Evolutionary conservation across 441 rosid genomes (phyloP), one percentile per base, ranked within the genome.

Genomic region (Geranium incanum): DNA sequence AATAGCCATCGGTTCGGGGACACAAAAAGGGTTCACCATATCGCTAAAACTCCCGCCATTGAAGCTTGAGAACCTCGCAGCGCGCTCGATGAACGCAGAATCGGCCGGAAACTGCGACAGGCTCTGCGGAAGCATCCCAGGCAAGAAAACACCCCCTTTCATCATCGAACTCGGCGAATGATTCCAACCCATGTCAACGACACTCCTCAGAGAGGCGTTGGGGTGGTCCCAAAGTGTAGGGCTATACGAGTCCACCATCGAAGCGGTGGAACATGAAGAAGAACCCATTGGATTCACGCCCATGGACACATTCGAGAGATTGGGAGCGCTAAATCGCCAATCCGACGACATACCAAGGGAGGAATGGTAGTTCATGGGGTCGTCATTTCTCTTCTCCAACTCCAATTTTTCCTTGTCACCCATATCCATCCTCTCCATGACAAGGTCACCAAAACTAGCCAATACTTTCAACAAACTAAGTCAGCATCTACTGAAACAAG

Each of bases 41-140:
- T 88, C 95, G 80, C 86, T 79, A 73, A 89, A 87, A 79, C 83
- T 89, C 41, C 96, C 96, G 70, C 89, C 89, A 66, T 79, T 85
- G 74, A 95, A 92, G 69, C 89, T 84, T 0, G 98, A 95, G 80
- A 89, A 88, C 85, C 92, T 82, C 33, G 98, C 99, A 0, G 99
- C 99, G 69, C 96, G 93, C 87, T 95, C 98, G 70, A 90, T 90
- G 76, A 95, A 92, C 0, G 87, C 95, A 16, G 95, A 83, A 81
- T 92, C 97, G 71, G 96, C 82, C 19, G 96, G 97, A 71, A 95
- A 88, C 84, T 92, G 97, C 74, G 94, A 85, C 79, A 88, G 85
- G 70, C 87, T 83, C 69, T 86, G 88, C 0, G 93, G 90, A 41
- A 89, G 84, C 67, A 83, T 76, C 73, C 84, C 87, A n/a, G 84